A percentile compares a stretch with the other conserved stretches of the same genome.
phyloP scores from a whole-genome alignment of 2,329 filamentous ascomycete species.

The Pestalotiopsis sp. region DNA sequence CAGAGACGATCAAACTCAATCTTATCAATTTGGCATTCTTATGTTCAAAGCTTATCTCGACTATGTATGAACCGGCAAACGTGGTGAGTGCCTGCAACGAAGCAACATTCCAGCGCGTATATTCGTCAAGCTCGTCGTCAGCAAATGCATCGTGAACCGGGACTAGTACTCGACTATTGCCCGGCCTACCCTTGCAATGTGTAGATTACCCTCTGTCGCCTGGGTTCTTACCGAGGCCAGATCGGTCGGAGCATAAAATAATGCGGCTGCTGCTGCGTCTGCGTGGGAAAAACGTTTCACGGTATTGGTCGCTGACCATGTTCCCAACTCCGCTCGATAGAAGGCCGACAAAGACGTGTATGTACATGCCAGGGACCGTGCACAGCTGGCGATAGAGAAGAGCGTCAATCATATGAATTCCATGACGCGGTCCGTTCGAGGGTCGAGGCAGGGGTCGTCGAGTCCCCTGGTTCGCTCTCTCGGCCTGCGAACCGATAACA shows the following conservation, averaged over 20 bases:
- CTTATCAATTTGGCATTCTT: neutral
- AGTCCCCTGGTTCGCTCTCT: neutral
- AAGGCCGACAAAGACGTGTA: neutral
- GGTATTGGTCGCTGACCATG: neutral
- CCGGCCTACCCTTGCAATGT: neutral
- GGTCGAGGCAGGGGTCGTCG: neutral
- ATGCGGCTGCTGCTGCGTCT: neutral
- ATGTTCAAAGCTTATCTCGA: neutral
- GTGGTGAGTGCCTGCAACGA: neutral
- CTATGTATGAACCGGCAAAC: neutral
- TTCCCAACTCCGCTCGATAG: neutral
- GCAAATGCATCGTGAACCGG: neutral
- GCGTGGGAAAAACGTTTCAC: neutral
- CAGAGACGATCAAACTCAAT: neutral
- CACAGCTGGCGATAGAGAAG: neutral
- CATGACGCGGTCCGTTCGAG: neutral
- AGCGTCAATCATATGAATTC: neutral
- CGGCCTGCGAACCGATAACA: neutral
- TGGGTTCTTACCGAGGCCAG: neutral
- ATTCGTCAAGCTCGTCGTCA: neutral
- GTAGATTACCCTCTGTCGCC: neutral
- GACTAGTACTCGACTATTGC: neutral
- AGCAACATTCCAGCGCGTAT: neutral
- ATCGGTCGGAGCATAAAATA: neutral
- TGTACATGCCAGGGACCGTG: neutral